Base-by-base conservation (phyloP, 202 grass and related monocot genomes). In the Musa balbisiana region DNA sequence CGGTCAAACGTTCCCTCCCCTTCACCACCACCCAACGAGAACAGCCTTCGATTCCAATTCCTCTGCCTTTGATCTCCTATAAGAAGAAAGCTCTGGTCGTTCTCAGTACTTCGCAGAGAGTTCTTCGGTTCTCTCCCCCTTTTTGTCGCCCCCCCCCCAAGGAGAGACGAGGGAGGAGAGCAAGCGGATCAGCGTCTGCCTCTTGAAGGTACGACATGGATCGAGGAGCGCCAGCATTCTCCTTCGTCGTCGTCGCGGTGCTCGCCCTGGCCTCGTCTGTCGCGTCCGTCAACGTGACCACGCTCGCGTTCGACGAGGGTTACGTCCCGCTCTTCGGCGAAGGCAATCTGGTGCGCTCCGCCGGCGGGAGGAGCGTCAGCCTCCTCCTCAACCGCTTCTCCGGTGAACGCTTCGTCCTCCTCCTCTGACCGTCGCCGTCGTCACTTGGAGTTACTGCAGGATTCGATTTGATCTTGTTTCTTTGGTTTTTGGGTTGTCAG, bases 401-500 rank as follows among this genome's bases (percentile, higher is more conserved):
- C 52, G 72, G 72, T 73, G 3, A 62, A n/a, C 56, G 17, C 17
- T 58, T 58, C 11, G 17, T 58, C 55, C 17, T 17, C 55, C 55
- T 12, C 55, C 55, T 58, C 55, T 8, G 55, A 2, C 55, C 55
- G 12, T 14, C 55, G 33, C 33, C 33, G 33, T 43, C 33, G 33
- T 43, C 33, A 6, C 33, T 43, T 43, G 0, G 5, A 43, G 33
- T 43, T 6, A 43, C 33, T 43, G 33, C 33, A 8, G 33, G 33
- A 43, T 43, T 43, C 33, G 33, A 43, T 43, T 43, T 43, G 33
- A 43, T 43, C 33, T 43, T 43, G 33, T 43, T 51, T 70, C 14
- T 15, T 50, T 1, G 11, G 12, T 55, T 5, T 22, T 25, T 73
- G 11, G 23, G 3, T 62, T 26, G 51, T 3, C 69, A 97, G 93